Evolutionary conservation across 2,329 filamentous ascomycete genomes (phyloP).

Genomic region (Penicillium brevicompactum): DNA sequence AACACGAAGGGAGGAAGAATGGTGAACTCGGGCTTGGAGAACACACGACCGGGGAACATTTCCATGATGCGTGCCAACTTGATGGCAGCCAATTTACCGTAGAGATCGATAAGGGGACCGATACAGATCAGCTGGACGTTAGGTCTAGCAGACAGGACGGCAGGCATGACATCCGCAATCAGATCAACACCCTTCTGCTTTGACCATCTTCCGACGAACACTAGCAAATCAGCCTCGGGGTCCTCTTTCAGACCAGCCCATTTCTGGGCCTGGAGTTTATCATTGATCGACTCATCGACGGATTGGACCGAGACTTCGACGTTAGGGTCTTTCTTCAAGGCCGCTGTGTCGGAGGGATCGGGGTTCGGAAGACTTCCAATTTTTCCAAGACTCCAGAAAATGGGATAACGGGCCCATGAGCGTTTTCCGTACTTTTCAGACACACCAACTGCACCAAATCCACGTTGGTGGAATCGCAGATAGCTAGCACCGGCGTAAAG

Average conservation of each 20-base stretch:
- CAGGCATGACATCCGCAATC: slow-evolving; percentile 68
- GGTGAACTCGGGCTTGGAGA: slow-evolving; percentile 69
- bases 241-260: slow-evolving; percentile 67
- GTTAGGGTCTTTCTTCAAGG: slow-evolving; percentile 40
- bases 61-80: slow-evolving; percentile 67
- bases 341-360: slow-evolving; percentile 57
- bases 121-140: slow-evolving; percentile 65
- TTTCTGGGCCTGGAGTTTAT: slow-evolving; percentile 64
- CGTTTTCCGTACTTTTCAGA: slow-evolving; percentile 70
- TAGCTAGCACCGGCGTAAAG: slow-evolving; percentile 68
- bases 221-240: slow-evolving; percentile 65
- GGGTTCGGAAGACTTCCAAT: slow-evolving; percentile 67
- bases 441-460: slow-evolving; percentile 69
- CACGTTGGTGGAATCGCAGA: slow-evolving; percentile 66
- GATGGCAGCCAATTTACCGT: slow-evolving; percentile 67
- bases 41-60: slow-evolving; percentile 66
- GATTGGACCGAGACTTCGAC: slow-evolving; percentile 64
- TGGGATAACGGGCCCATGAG: slow-evolving; percentile 67
- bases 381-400: slow-evolving; percentile 67
- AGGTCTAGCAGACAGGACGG: slow-evolving; percentile 61
- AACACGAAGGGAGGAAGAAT: slow-evolving; percentile 67
- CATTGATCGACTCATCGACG: slow-evolving; percentile 54
- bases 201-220: slow-evolving; percentile 70
- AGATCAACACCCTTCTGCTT: slow-evolving; percentile 70
- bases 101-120: slow-evolving; percentile 68